Evolutionary conservation across 1,284 basidiomycete species (phyloP).

Genomic region (Laetiporus sulphureus): DNA sequence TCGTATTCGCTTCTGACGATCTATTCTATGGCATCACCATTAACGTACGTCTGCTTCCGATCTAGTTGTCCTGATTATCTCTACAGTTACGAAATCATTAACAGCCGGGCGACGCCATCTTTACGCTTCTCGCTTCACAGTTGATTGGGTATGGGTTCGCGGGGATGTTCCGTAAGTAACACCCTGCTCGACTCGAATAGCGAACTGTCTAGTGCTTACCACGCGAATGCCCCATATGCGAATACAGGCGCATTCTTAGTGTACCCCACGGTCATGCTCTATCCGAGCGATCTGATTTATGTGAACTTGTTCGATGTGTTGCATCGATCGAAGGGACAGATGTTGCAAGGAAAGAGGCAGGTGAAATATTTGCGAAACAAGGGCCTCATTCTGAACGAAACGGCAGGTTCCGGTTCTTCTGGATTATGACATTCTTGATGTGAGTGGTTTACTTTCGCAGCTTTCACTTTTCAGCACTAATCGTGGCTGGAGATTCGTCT

Average conservation of each 20-base stretch:
- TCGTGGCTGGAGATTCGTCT: conserved; percentile 3
- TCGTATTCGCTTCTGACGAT: conserved; percentile 27
- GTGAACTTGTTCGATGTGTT: conserved; percentile 50
- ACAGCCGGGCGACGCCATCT: conserved; percentile 26
- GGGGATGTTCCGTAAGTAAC: conserved; percentile 7
- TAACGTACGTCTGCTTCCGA: conserved; percentile 13
- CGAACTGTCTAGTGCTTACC: not conserved
- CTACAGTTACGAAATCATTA: not conserved
- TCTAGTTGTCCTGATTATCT: not conserved
- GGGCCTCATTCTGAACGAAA: not conserved
- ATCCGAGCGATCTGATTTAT: conserved; percentile 30
- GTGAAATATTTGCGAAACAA: not conserved
- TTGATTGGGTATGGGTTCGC: conserved; percentile 27
- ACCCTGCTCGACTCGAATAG: not conserved
- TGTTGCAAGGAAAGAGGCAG: conserved; percentile 41
- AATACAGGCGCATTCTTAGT: conserved; percentile 28
- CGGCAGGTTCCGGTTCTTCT: conserved; percentile 36
- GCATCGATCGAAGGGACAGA: conserved; percentile 38
- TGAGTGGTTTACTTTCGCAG: not conserved
- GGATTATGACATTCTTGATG: conserved; percentile 45
- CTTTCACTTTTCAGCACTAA: not conserved
- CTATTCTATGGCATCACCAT: conserved; percentile 31
- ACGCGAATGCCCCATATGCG: no score
- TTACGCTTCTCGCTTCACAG: conserved; percentile 25
- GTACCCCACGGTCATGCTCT: conserved; percentile 26